Conservation (phyloP, 306 rosid genomes). For the Aeschynomene evenia region DNA sequence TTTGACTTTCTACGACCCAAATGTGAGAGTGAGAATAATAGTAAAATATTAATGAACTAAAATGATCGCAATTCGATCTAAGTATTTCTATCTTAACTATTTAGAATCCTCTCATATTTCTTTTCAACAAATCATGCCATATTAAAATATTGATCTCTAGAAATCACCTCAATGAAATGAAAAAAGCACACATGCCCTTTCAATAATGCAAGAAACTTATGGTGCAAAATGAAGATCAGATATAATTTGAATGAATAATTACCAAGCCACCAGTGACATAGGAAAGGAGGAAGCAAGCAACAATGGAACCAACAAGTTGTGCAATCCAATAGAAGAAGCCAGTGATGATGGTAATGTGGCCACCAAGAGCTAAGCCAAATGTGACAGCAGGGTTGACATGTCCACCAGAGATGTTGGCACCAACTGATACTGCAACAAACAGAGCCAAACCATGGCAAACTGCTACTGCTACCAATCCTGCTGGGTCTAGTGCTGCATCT, state of each 20-base stretch:
- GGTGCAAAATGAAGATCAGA: background rate
- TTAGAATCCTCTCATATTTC: no score
- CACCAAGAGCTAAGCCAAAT: slow-evolving; percentile 90
- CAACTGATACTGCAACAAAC: slow-evolving; percentile 80
- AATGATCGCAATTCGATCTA: no score
- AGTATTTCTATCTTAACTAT: no score
- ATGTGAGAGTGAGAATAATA: no score
- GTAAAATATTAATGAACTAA: no score
- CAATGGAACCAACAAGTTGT: slow-evolving; percentile 86
- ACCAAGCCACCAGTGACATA: slow-evolving; percentile 81
- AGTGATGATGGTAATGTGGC: slow-evolving; percentile 81
- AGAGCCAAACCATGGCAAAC: slow-evolving; percentile 86
- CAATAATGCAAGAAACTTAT: slow-evolving; percentile 8
- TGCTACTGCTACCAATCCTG: slow-evolving; percentile 76
- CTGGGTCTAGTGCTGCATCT: slow-evolving; percentile 79
- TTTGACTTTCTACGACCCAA: no score
- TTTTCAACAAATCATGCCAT: no score
- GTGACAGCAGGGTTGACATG: slow-evolving; percentile 97
- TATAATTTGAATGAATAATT: background rate
- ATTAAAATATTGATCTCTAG: no score
- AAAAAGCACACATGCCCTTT: slow-evolving; percentile 16
- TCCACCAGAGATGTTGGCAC: slow-evolving; percentile 91
- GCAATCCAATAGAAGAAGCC: slow-evolving; percentile 86
- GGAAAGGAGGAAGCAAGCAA: slow-evolving; percentile 73
- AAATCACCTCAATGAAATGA: no score